Evolutionary conservation across 345 rosid genomes (phyloP).

Genomic region (Euphorbia peplus): DNA sequence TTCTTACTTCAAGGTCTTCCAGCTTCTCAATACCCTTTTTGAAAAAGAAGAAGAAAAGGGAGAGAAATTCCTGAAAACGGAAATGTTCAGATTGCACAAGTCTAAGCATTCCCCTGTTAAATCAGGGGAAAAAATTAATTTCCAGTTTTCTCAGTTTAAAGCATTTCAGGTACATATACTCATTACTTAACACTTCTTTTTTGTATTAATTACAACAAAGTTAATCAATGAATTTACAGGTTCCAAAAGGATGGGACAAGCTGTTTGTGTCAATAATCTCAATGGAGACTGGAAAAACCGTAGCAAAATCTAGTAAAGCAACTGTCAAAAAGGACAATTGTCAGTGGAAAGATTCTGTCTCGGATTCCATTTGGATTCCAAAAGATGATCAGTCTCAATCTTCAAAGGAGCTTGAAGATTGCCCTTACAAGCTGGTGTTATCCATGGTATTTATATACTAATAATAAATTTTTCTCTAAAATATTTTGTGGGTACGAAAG

Average conservation of each 20-base stretch:
- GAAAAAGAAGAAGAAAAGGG: not conserved
- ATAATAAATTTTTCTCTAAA: not conserved
- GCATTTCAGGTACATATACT: constrained; percentile 37
- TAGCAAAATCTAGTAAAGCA: constrained; percentile 44
- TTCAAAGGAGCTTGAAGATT: constrained; percentile 37
- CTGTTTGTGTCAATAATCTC: constrained; percentile 44
- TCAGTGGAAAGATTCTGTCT: constrained; percentile 49
- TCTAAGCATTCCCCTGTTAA: constrained; percentile 22
- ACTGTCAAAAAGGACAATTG: constrained; percentile 44
- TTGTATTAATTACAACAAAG: not conserved
- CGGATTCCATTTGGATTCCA: constrained; percentile 43
- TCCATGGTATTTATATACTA: constrained; percentile 32
- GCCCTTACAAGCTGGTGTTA: constrained; percentile 41
- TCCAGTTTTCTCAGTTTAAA: constrained; percentile 47
- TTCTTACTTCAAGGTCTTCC: not conserved
- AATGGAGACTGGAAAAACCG: constrained; percentile 45
- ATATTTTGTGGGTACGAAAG: not conserved
- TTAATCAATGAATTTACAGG: constrained; percentile 25
- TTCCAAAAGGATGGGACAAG: constrained; percentile 73
- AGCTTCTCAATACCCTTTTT: not conserved
- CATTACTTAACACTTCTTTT: not conserved
- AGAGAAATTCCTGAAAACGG: not conserved
- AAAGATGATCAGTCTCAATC: constrained; percentile 19
- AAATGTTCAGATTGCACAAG: constrained; percentile 50
- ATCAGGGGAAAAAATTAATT: constrained; percentile 45